A percentile compares a stretch with the other conserved stretches of the same genome.
Evolutionary conservation across 441 rosid genomes (phyloP).

Genomic region (Pelargonium fulgidum): DNA sequence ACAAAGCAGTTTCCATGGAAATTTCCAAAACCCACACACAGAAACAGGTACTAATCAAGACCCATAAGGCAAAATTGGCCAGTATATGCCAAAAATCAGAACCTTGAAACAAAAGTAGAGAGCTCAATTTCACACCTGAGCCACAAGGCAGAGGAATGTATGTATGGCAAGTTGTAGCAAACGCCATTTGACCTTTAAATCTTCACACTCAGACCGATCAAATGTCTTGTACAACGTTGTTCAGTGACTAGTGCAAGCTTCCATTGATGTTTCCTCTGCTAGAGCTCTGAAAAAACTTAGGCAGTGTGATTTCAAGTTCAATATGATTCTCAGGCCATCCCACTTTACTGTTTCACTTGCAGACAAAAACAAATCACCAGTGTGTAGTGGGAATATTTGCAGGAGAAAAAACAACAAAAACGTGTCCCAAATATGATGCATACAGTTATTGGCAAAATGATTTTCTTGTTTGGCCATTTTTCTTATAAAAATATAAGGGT

Average conservation of each 20-base stretch:
- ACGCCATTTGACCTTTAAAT: neutral
- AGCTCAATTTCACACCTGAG: neutral
- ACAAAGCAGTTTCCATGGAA: neutral
- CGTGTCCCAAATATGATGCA: too few species aligned
- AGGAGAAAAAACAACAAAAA: too few species aligned
- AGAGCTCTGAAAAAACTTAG: neutral
- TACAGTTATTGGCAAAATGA: too few species aligned
- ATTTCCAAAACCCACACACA: neutral
- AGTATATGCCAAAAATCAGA: too few species aligned
- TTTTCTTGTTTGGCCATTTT: too few species aligned
- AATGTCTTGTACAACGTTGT: too few species aligned
- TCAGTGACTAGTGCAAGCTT: too few species aligned
- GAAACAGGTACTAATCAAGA: neutral
- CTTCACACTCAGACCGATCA: neutral
- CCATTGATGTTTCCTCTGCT: neutral
- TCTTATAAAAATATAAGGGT: too few species aligned
- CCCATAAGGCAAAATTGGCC: neutral
- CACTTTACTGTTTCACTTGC: neutral
- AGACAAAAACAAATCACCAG: too few species aligned
- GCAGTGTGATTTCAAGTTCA: neutral
- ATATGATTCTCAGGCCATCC: neutral
- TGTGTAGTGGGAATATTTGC: too few species aligned
- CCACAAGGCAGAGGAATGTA: neutral
- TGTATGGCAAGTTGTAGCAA: neutral
- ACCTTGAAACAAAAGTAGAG: neutral